Conservation (phyloP, 768 basidiomycete genomes). For the Boletellus ananas region DNA sequence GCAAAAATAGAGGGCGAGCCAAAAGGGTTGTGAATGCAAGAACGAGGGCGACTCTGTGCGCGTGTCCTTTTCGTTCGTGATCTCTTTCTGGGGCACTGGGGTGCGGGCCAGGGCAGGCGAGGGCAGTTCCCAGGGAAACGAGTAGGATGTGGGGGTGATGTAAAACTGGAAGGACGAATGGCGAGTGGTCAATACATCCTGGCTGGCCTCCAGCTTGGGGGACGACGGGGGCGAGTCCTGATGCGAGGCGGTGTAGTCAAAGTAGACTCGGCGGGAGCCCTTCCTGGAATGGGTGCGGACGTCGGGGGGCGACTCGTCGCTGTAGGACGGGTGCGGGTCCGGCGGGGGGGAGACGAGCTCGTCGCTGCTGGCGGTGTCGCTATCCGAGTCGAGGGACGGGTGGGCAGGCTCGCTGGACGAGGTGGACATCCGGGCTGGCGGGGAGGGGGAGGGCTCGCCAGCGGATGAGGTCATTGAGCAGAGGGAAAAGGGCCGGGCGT, state of each 20-base stretch:
- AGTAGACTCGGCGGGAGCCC: constrained; percentile 16
- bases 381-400: constrained; percentile 11
- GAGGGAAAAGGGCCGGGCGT: not conserved
- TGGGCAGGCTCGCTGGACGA: not conserved
- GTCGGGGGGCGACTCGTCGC: constrained; percentile 3
- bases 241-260: constrained; percentile 18
- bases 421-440: not conserved
- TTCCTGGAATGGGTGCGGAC: constrained; percentile 9
- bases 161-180: not conserved
- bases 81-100: not conserved
- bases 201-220: constrained; percentile 7
- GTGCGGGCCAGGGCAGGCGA: constrained; percentile 11
- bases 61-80: constrained; percentile 2
- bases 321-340: constrained; percentile 2
- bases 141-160: constrained; percentile 4
- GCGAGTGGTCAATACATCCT: not conserved
- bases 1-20: constrained; percentile 80
- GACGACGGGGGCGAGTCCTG: not conserved
- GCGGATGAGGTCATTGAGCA: not conserved
- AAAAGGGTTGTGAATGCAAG: constrained; percentile 39
- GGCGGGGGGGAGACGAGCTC: not conserved
- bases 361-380: constrained; percentile 8
- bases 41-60: constrained; percentile 16
- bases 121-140: constrained; percentile 21
- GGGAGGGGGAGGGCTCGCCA: no score